Conservation (phyloP, 805 yeast genomes). For the Candida multigemmis region DNA sequence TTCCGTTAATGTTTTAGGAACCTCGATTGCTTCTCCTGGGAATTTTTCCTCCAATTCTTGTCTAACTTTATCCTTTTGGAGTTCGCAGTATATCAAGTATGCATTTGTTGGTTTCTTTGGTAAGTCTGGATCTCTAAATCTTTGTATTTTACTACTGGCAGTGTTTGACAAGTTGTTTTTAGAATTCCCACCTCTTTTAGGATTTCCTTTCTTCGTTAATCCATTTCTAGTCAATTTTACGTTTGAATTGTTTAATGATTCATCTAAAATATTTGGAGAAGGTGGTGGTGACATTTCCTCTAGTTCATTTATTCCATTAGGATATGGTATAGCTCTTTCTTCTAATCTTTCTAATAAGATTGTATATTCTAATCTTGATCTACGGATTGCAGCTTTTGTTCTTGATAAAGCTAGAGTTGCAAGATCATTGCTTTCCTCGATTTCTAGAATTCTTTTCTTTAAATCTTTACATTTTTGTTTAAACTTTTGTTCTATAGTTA, state of each 20-base stretch:
- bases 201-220: slow-evolving; percentile 9
- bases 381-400: slow-evolving; percentile 63
- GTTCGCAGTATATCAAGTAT: slow-evolving; percentile 77
- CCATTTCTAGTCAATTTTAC: slow-evolving; percentile 12
- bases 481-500: slow-evolving; percentile 26
- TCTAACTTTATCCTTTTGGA: slow-evolving; percentile 67
- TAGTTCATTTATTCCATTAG: slow-evolving; percentile 12
- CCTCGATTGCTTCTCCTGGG: slow-evolving; percentile 26
- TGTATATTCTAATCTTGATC: slow-evolving; percentile 77
- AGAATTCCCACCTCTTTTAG: slow-evolving; percentile 4
- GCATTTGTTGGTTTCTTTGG: slow-evolving; percentile 92
- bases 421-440: slow-evolving; percentile 71
- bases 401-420: slow-evolving; percentile 70
- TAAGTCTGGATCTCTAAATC: slow-evolving; percentile 67
- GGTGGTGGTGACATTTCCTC: slow-evolving; percentile 34
- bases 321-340: slow-evolving; percentile 30
- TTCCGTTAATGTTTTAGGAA: slow-evolving; percentile 62
- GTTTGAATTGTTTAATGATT: slow-evolving; percentile 13
- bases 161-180: neutral
- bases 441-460: slow-evolving; percentile 56
- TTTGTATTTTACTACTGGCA: slow-evolving; percentile 10
- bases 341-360: slow-evolving; percentile 76
- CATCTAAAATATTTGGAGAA: slow-evolving; percentile 26
- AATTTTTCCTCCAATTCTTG: slow-evolving; percentile 44
- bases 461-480: slow-evolving; percentile 65